Evolutionary conservation across 2,329 filamentous ascomycete genomes (phyloP).

Genomic region (Trichoderma citrinoviride): DNA sequence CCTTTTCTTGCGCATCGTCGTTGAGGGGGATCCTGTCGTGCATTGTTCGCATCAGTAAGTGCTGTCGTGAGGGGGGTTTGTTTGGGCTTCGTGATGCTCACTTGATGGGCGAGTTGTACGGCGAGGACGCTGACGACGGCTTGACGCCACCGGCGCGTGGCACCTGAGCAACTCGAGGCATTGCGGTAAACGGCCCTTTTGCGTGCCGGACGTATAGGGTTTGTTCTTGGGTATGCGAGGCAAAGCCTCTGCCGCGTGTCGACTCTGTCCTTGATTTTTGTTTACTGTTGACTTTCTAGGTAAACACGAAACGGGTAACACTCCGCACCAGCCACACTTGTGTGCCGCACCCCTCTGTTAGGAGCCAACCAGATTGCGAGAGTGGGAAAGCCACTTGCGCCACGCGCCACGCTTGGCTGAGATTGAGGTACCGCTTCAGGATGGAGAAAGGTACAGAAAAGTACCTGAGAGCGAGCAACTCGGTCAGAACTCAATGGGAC

Average conservation of each 20-base stretch:
- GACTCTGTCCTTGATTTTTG: conserved; percentile 6
- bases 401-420: conserved; percentile 2
- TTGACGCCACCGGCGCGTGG: conserved; percentile 50
- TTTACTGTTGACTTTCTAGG: conserved; percentile 16
- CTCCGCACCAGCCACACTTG: too few species aligned
- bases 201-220: not conserved
- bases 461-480: not conserved
- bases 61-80: not conserved
- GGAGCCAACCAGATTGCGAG: not conserved
- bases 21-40: conserved; percentile 80
- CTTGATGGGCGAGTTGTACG: conserved; percentile 59
- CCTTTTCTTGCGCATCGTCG: conserved; percentile 91
- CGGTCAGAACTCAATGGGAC: conserved; percentile 1
- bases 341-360: not conserved
- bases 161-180: conserved; percentile 58
- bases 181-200: conserved; percentile 29
- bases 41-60: conserved; percentile 6
- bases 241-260: conserved; percentile 17
- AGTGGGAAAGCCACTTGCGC: not conserved
- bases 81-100: conserved; percentile 36
- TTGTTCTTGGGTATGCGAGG: not conserved
- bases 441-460: not conserved
- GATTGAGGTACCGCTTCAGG: not conserved
- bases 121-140: conserved; percentile 50
- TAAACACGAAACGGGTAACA: not conserved